Evolutionary conservation across 2,329 filamentous ascomycete genomes (phyloP).

Genomic region (Ophiostoma quercus): DNA sequence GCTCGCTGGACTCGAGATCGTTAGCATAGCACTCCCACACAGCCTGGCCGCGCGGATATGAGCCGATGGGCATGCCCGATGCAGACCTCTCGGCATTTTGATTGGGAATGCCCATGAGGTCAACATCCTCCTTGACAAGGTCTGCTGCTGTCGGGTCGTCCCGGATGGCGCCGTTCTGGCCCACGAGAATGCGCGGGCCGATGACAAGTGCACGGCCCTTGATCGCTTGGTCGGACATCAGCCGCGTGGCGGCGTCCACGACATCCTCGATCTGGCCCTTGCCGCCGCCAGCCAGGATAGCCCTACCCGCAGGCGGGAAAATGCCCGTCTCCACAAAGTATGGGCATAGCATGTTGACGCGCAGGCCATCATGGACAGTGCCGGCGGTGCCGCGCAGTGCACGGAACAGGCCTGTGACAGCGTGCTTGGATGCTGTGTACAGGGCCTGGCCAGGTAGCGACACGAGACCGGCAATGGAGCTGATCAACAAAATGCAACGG

Average conservation of each 20-base stretch:
- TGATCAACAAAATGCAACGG: slow-evolving; percentile 56
- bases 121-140: slow-evolving; percentile 15
- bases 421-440: slow-evolving; percentile 60
- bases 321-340: slow-evolving; percentile 61
- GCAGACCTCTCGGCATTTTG: neutral
- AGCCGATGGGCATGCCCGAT: neutral
- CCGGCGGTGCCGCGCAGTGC: slow-evolving; percentile 48
- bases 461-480: slow-evolving; percentile 53
- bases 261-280: slow-evolving; percentile 53
- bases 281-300: slow-evolving; percentile 52
- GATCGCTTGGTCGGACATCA: slow-evolving; percentile 54
- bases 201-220: slow-evolving; percentile 53
- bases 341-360: slow-evolving; percentile 60
- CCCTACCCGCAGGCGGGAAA: slow-evolving; percentile 42
- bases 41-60: slow-evolving; percentile 34
- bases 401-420: slow-evolving; percentile 58
- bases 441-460: slow-evolving; percentile 41
- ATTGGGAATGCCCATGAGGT: slow-evolving; percentile 25
- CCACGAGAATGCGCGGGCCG: slow-evolving; percentile 49
- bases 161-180: slow-evolving; percentile 31
- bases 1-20: slow-evolving; percentile 53
- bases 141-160: slow-evolving; percentile 13
- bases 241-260: slow-evolving; percentile 56
- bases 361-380: slow-evolving; percentile 42
- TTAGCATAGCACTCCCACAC: slow-evolving; percentile 59